Conservation (phyloP, 768 basidiomycete genomes). For the Goffeauzyma gilvescens region DNA sequence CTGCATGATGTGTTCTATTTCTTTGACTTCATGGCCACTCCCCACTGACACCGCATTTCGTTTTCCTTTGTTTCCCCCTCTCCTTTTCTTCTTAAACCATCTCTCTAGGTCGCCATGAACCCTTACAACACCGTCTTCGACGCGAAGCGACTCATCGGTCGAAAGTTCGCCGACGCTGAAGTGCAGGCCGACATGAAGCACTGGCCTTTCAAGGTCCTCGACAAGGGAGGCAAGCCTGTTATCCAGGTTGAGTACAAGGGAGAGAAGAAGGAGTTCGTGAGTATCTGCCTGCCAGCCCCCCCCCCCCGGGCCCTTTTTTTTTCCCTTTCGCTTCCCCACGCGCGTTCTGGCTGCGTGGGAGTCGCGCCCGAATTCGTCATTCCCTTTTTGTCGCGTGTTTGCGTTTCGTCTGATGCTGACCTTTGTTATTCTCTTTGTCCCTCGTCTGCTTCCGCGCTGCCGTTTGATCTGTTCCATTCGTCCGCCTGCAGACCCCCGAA, state of each 20-base stretch:
- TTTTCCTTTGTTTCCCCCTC: no score
- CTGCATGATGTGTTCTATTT: neutral
- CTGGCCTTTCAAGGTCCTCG: constrained; percentile 52
- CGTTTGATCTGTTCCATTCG: constrained; percentile 15
- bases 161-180: constrained; percentile 36
- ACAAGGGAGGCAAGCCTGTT: constrained; percentile 60
- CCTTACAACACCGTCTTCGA: constrained; percentile 93
- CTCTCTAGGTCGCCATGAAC: constrained; percentile 83
- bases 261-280: constrained; percentile 61
- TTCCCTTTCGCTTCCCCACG: no score
- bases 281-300: constrained; percentile 33
- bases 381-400: neutral
- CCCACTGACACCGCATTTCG: constrained; percentile 10
- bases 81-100: constrained; percentile 3
- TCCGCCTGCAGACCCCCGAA: constrained; percentile 50
- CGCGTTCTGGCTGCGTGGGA: no score
- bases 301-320: no score
- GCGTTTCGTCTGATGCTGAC: constrained; percentile 4
- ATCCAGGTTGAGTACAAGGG: constrained; percentile 62
- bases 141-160: constrained; percentile 89
- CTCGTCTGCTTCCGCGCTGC: constrained; percentile 14
- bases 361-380: no score
- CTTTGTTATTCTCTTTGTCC: neutral
- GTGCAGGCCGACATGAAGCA: constrained; percentile 40
- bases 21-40: no score